Evolutionary conservation across 345 rosid species (phyloP).

Genomic region (Dovyalis caffra): DNA sequence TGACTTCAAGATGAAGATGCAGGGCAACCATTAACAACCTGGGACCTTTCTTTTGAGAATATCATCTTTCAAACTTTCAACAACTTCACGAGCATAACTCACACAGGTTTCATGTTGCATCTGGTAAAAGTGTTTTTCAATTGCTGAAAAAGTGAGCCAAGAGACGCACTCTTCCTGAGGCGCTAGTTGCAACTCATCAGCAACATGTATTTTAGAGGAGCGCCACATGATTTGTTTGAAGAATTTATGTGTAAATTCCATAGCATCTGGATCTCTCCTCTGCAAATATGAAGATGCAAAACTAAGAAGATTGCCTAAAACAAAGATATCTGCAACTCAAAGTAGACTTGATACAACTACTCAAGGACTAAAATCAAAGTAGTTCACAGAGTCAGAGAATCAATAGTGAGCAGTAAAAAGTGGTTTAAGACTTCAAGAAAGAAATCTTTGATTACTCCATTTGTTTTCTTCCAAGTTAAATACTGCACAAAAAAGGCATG

Average conservation of each 20-base stretch:
- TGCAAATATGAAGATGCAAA: conserved; percentile 31
- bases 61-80: conserved; percentile 73
- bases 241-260: conserved; percentile 71
- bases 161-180: conserved; percentile 89
- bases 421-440: too few relatives aligned
- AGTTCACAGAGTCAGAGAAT: neutral
- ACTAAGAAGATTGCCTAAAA: neutral
- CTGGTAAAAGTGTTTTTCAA: conserved; percentile 89
- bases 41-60: conserved; percentile 64
- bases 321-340: conserved; percentile 2
- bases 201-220: conserved; percentile 79
- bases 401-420: neutral
- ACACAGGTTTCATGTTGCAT: conserved; percentile 97
- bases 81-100: conserved; percentile 84
- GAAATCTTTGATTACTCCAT: too few relatives aligned
- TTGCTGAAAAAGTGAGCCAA: conserved; percentile 86
- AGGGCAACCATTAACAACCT: conserved; percentile 36
- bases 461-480: neutral
- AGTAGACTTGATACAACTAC: conserved; percentile 4
- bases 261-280: conserved; percentile 67
- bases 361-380: neutral
- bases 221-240: conserved; percentile 97
- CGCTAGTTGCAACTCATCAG: conserved; percentile 90
- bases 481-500: neutral
- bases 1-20: conserved; percentile 26